phyloP scores from a whole-genome alignment of 805 yeast genomes.

The Starmera dryadoides region DNA sequence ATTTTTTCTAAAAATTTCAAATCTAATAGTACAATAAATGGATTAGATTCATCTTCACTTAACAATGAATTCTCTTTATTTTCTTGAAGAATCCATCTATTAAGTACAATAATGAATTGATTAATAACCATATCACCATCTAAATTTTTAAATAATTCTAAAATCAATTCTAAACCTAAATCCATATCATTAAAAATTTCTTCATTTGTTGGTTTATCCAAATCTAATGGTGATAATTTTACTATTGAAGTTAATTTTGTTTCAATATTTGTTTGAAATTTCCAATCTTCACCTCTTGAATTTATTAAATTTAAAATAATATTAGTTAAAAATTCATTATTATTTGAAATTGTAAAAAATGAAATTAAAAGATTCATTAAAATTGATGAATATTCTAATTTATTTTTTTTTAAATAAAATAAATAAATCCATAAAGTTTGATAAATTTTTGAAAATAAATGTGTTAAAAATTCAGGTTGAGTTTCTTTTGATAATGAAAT shows the following conservation, averaged over 20 bases:
- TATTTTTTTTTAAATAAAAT: constrained; percentile 25
- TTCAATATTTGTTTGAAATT: constrained; percentile 26
- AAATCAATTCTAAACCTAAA: constrained; percentile 29
- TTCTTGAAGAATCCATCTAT: constrained; percentile 47
- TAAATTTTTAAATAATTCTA: constrained; percentile 40
- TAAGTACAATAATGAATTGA: constrained; percentile 44
- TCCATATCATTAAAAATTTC: constrained; percentile 38
- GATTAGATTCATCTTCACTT: constrained; percentile 28
- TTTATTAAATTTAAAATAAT: constrained; percentile 25
- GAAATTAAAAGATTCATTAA: constrained; percentile 25
- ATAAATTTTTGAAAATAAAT: constrained; percentile 22
- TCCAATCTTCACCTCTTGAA: constrained; percentile 28
- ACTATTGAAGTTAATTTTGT: constrained; percentile 27
- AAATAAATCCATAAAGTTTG: constrained; percentile 30
- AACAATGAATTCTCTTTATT: constrained; percentile 3
- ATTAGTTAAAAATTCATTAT: constrained; percentile 17
- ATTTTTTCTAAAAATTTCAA: constrained; percentile 58
- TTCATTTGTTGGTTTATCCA: constrained; percentile 13
- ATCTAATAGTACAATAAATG: constrained; percentile 50
- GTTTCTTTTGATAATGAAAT: constrained; percentile 49
- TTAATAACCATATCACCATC: constrained; percentile 39
- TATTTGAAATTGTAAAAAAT: constrained; percentile 22
- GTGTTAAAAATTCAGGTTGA: constrained; percentile 25
- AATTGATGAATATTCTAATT: constrained; percentile 22
- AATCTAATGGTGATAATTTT: constrained; percentile 8